Base-by-base conservation (phyloP, 2,329 filamentous ascomycete species). In the Penicillium italicum region DNA sequence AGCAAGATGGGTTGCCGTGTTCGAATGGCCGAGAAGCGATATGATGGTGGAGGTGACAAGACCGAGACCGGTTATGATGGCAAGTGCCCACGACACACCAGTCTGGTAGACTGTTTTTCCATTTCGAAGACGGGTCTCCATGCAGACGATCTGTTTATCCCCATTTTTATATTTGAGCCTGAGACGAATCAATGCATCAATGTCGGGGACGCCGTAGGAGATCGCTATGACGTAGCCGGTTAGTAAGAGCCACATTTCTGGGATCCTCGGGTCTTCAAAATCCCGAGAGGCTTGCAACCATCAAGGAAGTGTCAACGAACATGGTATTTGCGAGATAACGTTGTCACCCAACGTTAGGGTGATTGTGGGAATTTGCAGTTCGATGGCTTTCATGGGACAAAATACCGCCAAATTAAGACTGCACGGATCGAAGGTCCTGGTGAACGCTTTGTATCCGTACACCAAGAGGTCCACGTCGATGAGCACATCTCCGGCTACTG, bases 1-100 rank as follows among this genome's bases (percentile, higher is more conserved):
- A 51, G 92, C 92, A 60, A 97, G 89, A 74, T 97, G 93, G 45
- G 93, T 91, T 48, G 93, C 92, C 16, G 93, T 93, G 72, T 96
- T 97, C 43, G 90, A 90, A 74, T 97, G 91, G 12, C 93, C 93
- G 8, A 97, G 79, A 45, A 91, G 91, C 31, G 91, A 96, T 24
- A 93, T 88, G 60, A 97, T 82, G 58, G 91, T 91, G 45, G 92
- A 96, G 4, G 90, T 87, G 45, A 91, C 79, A 44, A 97, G 80
- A 62, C 89, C 91, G 37, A 96, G 77, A 58, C 90, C 90, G 62
- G 90, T 89, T 65, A 97, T 90, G 62, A 95, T 80, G 56, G 92
- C 93, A 31, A 92, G 91, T 28, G 86, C 82, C 92, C 92, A 97
- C 66, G 91, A 90, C 40, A 97, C 91, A 55, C 87, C 91, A 60